Conservation (phyloP, 2,329 filamentous ascomycete species). For the Juglanconis oblonga region DNA sequence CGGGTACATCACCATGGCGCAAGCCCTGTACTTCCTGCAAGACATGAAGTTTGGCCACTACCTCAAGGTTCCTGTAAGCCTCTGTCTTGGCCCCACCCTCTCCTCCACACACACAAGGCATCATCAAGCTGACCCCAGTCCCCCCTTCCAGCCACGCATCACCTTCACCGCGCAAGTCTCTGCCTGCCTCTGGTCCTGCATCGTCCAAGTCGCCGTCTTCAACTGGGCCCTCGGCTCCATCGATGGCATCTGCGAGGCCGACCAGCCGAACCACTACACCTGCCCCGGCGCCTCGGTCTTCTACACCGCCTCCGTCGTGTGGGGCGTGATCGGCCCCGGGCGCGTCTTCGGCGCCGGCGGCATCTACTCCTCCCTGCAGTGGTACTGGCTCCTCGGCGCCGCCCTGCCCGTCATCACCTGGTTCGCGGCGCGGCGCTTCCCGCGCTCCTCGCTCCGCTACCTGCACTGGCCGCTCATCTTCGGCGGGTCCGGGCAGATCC, state of each 20-base stretch:
- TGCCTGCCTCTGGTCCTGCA: constrained; percentile 28
- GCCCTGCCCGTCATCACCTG: constrained; percentile 26
- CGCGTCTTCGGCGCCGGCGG: constrained; percentile 30
- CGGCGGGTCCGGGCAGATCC: constrained; percentile 27
- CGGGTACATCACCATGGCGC: constrained; percentile 45
- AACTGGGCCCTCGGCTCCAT: constrained; percentile 42
- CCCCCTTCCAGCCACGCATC: constrained; percentile 29
- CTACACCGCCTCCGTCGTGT: constrained; percentile 37
- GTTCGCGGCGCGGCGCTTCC: constrained; percentile 22
- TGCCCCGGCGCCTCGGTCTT: constrained; percentile 33
- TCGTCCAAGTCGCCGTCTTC: constrained; percentile 42
- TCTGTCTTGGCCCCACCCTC: no score
- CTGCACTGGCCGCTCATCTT: constrained; percentile 30
- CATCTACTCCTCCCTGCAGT: constrained; percentile 29
- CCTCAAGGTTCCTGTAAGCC: constrained; percentile 31
- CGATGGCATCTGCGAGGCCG: constrained; percentile 37
- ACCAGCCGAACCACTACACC: constrained; percentile 27
- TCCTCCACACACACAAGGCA: no score
- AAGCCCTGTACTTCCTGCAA: constrained; percentile 38
- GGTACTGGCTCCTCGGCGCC: constrained; percentile 29
- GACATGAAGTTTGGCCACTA: constrained; percentile 45
- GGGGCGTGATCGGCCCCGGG: constrained; percentile 34
- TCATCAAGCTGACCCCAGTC: neutral
- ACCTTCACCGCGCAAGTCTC: constrained; percentile 25
- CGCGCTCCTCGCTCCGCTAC: constrained; percentile 23